Percentiles rank a stretch among this genome's conserved stretches.
Evolutionary conservation across 129 eudicot genomes (phyloP).

Genomic region (Escallonia rubra): DNA sequence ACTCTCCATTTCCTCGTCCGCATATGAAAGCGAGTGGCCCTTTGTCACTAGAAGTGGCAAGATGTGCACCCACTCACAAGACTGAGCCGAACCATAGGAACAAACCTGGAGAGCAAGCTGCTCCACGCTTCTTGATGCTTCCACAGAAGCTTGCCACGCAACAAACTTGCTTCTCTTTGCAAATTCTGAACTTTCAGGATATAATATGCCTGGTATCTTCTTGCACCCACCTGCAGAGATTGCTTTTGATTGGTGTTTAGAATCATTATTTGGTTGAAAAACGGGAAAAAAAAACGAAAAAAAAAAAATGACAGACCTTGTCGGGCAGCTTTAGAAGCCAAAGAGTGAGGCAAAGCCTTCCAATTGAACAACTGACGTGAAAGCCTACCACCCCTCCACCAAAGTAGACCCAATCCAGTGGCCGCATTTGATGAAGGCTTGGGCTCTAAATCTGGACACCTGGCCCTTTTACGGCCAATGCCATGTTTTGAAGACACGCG

Average conservation of each 20-base stretch:
- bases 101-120: slow-evolving; percentile 91
- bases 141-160: slow-evolving; percentile 85
- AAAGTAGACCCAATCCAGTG: slow-evolving; percentile 55
- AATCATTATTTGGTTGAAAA: slow-evolving; percentile 1
- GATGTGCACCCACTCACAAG: too few relatives aligned
- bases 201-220: slow-evolving; percentile 74
- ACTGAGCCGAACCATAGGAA: background rate
- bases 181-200: slow-evolving; percentile 72
- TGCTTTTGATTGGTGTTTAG: slow-evolving; percentile 3
- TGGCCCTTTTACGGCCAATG: slow-evolving; percentile 41
- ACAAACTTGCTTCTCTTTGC: slow-evolving; percentile 61
- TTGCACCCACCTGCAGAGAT: slow-evolving; percentile 53
- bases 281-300: background rate
- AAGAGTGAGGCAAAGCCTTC: slow-evolving; percentile 73
- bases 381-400: slow-evolving; percentile 97
- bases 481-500: slow-evolving; percentile 58
- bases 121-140: slow-evolving; percentile 63
- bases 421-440: slow-evolving; percentile 46
- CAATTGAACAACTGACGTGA: slow-evolving; percentile 73
- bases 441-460: slow-evolving; percentile 27
- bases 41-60: too few relatives aligned
- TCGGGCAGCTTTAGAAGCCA: slow-evolving; percentile 90
- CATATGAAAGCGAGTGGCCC: too few relatives aligned
- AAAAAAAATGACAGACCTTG: slow-evolving; percentile 46
- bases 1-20: too few relatives aligned